phyloP scores from a whole-genome alignment of 495 filamentous ascomycete genomes.

The Tetracladium setigerum region DNA sequence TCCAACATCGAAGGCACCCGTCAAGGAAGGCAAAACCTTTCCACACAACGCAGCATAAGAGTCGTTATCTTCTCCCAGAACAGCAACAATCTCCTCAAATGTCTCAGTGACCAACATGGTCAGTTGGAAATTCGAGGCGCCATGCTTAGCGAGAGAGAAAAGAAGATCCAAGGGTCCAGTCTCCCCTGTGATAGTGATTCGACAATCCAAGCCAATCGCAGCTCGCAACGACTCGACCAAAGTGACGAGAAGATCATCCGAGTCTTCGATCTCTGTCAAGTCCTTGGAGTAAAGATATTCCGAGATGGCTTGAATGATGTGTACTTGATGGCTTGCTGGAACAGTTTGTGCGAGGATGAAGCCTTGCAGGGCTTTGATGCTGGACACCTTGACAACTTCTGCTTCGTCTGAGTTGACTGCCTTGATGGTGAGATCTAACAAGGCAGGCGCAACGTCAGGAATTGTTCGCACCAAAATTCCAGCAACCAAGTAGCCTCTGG shows the following conservation, averaged over 20 bases:
- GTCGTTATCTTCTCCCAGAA: constrained; percentile 56
- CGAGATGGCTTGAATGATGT: constrained; percentile 69
- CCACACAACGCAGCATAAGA: constrained; percentile 73
- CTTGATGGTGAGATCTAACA: constrained; percentile 70
- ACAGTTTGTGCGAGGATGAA: constrained; percentile 52
- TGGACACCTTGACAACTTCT: constrained; percentile 85
- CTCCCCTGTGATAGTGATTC: constrained; percentile 56
- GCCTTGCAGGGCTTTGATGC: constrained; percentile 81
- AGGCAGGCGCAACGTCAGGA: constrained; percentile 40
- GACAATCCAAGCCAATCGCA: constrained; percentile 69
- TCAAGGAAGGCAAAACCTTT: constrained; percentile 82
- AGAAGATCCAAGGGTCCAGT: constrained; percentile 72
- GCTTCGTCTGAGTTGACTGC: constrained; percentile 66
- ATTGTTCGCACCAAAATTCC: constrained; percentile 59
- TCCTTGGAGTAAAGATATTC: constrained; percentile 72
- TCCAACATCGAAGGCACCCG: constrained; percentile 81
- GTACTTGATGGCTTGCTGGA: constrained; percentile 54
- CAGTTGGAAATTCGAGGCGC: constrained; percentile 80
- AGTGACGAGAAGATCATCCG: constrained; percentile 85
- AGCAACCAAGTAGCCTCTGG: constrained; percentile 77
- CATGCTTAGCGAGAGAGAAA: constrained; percentile 81
- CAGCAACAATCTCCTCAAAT: constrained; percentile 76
- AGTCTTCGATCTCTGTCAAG: constrained; percentile 70
- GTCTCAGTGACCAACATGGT: constrained; percentile 77
- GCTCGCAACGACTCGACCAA: constrained; percentile 81